These are phyloP conservation scores for Cordyceps farinosa DNA, from an alignment of 2,329 filamentous ascomycete genomes.

Conservation along the genomic window DNA sequence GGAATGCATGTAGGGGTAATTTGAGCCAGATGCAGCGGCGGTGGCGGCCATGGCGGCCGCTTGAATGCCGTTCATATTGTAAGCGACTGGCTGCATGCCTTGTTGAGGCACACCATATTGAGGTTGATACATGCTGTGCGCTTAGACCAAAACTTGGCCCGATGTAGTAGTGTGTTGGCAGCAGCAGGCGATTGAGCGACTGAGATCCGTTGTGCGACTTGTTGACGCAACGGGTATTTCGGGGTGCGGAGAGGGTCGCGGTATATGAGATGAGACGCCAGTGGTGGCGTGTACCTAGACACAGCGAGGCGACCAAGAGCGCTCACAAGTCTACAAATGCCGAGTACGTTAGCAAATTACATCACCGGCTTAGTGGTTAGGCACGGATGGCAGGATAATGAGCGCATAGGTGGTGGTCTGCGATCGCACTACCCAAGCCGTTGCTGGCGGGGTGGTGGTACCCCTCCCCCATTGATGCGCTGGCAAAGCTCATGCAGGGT, in stretches of 20 bases:
- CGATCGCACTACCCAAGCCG: slow-evolving; percentile 5
- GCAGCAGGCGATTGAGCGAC: background rate
- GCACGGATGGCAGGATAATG: background rate
- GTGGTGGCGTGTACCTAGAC: slow-evolving; percentile 1
- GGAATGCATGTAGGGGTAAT: slow-evolving; percentile 68
- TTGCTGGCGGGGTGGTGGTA: slow-evolving; percentile 8
- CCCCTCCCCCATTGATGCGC: slow-evolving; percentile 17
- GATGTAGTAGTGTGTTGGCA: slow-evolving; percentile 25
- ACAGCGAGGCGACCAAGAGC: background rate
- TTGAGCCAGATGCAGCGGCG: slow-evolving; percentile 82
- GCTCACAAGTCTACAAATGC: slow-evolving; percentile 7
- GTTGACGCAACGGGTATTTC: slow-evolving; percentile 15
- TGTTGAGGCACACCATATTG: slow-evolving; percentile 70
- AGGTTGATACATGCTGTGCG: slow-evolving; percentile 66
- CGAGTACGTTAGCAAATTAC: slow-evolving; percentile 14
- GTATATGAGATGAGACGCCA: slow-evolving; percentile 16
- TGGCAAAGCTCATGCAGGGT: slow-evolving; percentile 14
- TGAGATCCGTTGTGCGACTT: slow-evolving; percentile 9
- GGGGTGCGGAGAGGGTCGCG: slow-evolving; percentile 15
- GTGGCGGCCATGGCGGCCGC: slow-evolving; percentile 90
- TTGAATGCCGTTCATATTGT: slow-evolving; percentile 78
- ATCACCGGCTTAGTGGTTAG: slow-evolving; percentile 5
- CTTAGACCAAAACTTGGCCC: slow-evolving; percentile 22
- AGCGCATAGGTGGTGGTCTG: background rate
- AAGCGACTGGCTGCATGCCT: slow-evolving; percentile 63